Conservation (phyloP, 2,329 filamentous ascomycete species). For the Calonectria pseudoreteaudii region DNA sequence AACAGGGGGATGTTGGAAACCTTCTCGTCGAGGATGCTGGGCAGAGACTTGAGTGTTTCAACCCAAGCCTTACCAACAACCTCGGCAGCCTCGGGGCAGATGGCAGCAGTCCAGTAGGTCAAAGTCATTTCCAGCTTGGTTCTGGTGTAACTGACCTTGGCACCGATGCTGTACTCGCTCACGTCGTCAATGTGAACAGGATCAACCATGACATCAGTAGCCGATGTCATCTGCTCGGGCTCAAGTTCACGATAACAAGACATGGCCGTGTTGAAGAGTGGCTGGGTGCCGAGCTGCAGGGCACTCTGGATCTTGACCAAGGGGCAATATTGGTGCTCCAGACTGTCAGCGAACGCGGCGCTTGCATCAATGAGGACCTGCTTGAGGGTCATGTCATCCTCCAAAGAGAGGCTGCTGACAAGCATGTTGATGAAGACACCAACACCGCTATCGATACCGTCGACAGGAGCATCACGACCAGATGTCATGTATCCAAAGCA, state of each 20-base stretch:
- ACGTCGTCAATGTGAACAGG: background rate
- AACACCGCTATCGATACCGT: background rate
- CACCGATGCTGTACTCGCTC: background rate
- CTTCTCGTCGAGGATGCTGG: background rate
- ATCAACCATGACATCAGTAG: background rate
- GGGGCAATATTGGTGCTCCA: constrained; percentile 1
- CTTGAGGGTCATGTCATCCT: constrained; percentile 1
- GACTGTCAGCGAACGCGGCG: background rate
- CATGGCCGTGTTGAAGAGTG: background rate
- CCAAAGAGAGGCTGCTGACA: background rate
- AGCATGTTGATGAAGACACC: constrained; percentile 7
- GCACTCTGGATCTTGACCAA: constrained; percentile 1
- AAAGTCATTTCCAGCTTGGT: background rate
- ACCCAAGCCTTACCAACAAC: constrained; percentile 2
- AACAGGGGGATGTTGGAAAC: background rate
- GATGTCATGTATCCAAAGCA: constrained; percentile 5
- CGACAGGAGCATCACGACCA: background rate
- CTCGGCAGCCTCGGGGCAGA: background rate
- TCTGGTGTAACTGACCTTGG: background rate
- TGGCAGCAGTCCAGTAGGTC: background rate
- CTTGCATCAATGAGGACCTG: background rate
- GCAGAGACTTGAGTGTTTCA: background rate
- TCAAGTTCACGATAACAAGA: background rate
- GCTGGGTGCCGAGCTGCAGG: background rate
- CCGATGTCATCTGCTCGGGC: background rate